Evolutionary conservation across 768 basidiomycete genomes (phyloP), one percentile per base, ranked within the genome.

Genomic region (Leccinum arenicola): DNA sequence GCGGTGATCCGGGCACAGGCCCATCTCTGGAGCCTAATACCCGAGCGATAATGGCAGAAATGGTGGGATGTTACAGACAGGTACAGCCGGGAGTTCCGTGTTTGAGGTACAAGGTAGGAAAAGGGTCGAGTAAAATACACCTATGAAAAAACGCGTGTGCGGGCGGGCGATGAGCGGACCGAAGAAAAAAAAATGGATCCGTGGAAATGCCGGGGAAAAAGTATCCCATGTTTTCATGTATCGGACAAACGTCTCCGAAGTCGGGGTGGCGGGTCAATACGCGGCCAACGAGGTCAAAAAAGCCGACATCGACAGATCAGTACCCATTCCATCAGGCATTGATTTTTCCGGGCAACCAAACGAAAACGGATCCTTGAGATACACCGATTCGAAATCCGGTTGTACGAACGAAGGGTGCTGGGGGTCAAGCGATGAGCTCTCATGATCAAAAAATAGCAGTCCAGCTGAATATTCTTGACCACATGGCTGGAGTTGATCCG

Each of bases 221-320:
- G 17, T 52, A 25, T 48, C 38, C 61, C 59, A 45, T 45, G 43
- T 45, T 19, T 45, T 19, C 43, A 45, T 11, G 43, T 45, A 19
- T 45, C 43, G 19, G 43, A 19, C 19, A 6, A 45, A 45, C 43
- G 43, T 12, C 43, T 45, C 43, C 43, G 43, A 19, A 45, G 43
- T 45, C 43, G 19, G 3, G 11, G 19, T 19, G 43, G 25, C 17
- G 53, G 21, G 52, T 71, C 73, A 73, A 52, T 65, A 74, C 54
- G 61, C 69, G 58, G 73, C 55, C 45, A 73, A 38, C 47, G 73
- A 65, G 55, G 71, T 64, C 61, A 73, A 68, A 69, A 73, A 73
- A 23, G 68, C 68, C 43, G 72, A 66, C 70, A 73, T 69, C 36
- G 71, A 62, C 56, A 68, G 56, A 43, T 73, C 73, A 54, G 61